phyloP scores from a whole-genome alignment of 2,329 filamentous ascomycete species.

The Colletotrichum limetticola region DNA sequence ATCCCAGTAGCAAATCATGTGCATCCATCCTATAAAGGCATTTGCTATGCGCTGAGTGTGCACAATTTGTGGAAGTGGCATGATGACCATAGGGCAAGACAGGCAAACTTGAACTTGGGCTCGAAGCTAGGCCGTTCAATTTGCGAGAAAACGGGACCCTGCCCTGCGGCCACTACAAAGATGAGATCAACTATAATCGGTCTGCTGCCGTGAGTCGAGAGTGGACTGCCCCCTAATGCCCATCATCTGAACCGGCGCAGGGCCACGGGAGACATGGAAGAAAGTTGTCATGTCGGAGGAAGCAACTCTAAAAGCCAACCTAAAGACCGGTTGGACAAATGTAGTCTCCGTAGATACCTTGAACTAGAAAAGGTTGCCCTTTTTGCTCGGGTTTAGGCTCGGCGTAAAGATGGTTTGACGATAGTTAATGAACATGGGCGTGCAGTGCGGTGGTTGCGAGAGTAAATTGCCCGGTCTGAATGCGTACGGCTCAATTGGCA shows the following conservation, averaged over 20 bases:
- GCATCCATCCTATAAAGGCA: not conserved
- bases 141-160: conserved; percentile 2
- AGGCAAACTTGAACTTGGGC: not conserved
- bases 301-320: conserved; percentile 20
- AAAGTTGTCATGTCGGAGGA: conserved; percentile 31
- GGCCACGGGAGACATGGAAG: conserved; percentile 9
- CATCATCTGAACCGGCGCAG: conserved; percentile 30
- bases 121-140: not conserved
- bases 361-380: not conserved
- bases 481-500: not conserved
- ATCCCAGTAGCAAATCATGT: not conserved
- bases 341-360: not conserved
- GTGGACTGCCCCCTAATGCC: not conserved
- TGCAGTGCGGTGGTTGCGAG: not conserved
- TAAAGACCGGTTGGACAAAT: not conserved
- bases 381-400: conserved; percentile 1
- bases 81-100: not conserved
- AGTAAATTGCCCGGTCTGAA: not conserved
- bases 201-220: not conserved
- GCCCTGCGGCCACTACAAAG: conserved; percentile 8
- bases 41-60: not conserved
- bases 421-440: not conserved
- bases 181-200: conserved; percentile 25
- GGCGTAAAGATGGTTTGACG: not conserved
- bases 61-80: not conserved